Evolutionary conservation across 2,329 filamentous ascomycete species (phyloP).

Genomic region (Trichoderma sp.): DNA sequence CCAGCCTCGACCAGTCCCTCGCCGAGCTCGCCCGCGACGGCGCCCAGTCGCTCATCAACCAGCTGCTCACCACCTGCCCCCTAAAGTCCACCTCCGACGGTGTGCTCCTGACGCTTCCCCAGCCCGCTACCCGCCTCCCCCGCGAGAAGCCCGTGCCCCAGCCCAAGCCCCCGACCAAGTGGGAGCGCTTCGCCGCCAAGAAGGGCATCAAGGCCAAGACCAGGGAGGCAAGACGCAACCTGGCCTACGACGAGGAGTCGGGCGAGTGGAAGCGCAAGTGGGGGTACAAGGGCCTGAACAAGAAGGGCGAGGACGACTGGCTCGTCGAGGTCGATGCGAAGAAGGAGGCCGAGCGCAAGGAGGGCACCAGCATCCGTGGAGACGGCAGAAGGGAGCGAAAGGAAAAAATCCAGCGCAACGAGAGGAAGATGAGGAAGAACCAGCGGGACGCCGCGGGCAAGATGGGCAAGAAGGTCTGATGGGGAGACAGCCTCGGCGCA

Average conservation of each 20-base stretch:
- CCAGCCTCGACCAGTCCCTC: constrained; percentile 64
- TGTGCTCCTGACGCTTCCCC: constrained; percentile 77
- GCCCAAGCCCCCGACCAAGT: constrained; percentile 82
- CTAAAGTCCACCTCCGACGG: constrained; percentile 67
- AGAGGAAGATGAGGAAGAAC: constrained; percentile 68
- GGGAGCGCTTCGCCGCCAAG: constrained; percentile 94
- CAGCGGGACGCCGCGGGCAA: constrained; percentile 44
- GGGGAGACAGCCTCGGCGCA: background rate
- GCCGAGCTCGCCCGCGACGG: constrained; percentile 78
- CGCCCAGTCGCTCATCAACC: constrained; percentile 89
- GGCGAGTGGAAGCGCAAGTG: constrained; percentile 92
- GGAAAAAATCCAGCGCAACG: constrained; percentile 70
- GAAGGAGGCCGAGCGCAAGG: constrained; percentile 62
- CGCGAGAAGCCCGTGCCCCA: constrained; percentile 89
- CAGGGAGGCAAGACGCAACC: constrained; percentile 69
- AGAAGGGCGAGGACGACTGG: constrained; percentile 80
- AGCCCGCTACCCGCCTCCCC: constrained; percentile 67
- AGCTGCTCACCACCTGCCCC: constrained; percentile 84
- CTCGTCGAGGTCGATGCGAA: constrained; percentile 87
- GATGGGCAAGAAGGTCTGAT: constrained; percentile 26
- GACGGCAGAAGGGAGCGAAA: constrained; percentile 63
- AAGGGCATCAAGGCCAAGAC: constrained; percentile 93
- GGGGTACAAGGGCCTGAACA: constrained; percentile 91
- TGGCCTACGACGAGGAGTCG: constrained; percentile 78
- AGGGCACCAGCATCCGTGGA: constrained; percentile 59